phyloP scores from a whole-genome alignment of 768 basidiomycete genomes.

The Phylloporus sp. region DNA sequence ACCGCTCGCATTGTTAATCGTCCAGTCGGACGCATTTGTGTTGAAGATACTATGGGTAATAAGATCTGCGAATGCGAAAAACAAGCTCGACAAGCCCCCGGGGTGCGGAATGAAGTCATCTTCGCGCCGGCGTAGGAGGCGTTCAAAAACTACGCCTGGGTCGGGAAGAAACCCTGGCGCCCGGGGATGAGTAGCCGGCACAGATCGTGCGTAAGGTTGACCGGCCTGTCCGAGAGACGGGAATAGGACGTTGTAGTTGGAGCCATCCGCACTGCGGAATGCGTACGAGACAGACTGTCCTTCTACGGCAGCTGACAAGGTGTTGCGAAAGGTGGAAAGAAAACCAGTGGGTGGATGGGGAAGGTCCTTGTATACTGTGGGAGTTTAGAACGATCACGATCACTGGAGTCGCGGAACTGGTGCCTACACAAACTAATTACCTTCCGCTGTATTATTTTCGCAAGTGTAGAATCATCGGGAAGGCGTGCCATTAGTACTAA shows the following conservation, averaged over 20 bases:
- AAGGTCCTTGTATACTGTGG: slow-evolving; percentile 69
- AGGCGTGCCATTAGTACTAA: slow-evolving; percentile 56
- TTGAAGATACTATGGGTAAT: slow-evolving; percentile 73
- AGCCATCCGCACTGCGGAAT: slow-evolving; percentile 56
- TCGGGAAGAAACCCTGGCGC: slow-evolving; percentile 54
- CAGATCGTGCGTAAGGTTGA: slow-evolving; percentile 64
- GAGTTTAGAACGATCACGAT: neutral
- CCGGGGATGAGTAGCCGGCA: slow-evolving; percentile 43
- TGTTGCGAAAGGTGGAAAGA: slow-evolving; percentile 28
- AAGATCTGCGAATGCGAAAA: slow-evolving; percentile 77
- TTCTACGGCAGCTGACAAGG: neutral
- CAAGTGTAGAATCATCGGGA: slow-evolving; percentile 26
- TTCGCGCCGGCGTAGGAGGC: slow-evolving; percentile 44
- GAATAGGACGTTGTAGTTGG: slow-evolving; percentile 50
- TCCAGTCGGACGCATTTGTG: slow-evolving; percentile 42
- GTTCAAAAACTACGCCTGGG: slow-evolving; percentile 67
- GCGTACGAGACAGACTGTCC: slow-evolving; percentile 38
- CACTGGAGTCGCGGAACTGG: neutral
- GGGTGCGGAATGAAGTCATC: slow-evolving; percentile 49
- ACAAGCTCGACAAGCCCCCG: slow-evolving; percentile 64
- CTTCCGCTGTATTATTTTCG: slow-evolving; percentile 40
- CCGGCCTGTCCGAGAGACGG: slow-evolving; percentile 57
- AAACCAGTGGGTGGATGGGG: slow-evolving; percentile 67
- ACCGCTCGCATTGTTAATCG: slow-evolving; percentile 59
- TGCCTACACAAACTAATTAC: slow-evolving; percentile 55